A percentile compares a stretch with the other conserved stretches of the same genome.
Conservation (phyloP, 257 asterid genomes). For the Plantago ovata region DNA sequence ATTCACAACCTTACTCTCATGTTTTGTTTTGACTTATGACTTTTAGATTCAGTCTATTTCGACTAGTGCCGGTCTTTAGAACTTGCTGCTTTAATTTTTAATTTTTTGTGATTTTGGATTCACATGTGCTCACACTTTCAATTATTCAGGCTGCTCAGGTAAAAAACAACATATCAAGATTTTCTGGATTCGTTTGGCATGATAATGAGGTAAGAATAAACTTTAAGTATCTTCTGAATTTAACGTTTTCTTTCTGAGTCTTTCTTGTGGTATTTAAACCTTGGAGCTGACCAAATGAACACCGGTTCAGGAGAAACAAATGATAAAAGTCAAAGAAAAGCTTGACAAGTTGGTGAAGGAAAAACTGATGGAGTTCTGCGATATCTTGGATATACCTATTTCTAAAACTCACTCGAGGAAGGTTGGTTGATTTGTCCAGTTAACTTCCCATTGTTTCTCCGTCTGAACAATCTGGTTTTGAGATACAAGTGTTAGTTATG, state of each 20-base stretch:
- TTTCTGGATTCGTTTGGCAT: conserved; percentile 95
- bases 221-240: conserved; percentile 8
- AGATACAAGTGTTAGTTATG: conserved; percentile 4
- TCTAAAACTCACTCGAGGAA: conserved; percentile 57
- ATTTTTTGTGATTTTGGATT: conserved; percentile 5
- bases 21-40: no score
- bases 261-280: conserved; percentile 8
- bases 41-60: no score
- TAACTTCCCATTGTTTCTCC: not conserved
- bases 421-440: conserved; percentile 46
- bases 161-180: conserved; percentile 68
- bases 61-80: no score
- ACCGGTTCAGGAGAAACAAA: conserved; percentile 73
- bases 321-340: conserved; percentile 65
- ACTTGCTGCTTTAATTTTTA: no score
- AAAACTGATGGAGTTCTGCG: conserved; percentile 77
- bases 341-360: conserved; percentile 83
- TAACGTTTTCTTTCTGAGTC: conserved; percentile 9
- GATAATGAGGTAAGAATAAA: conserved; percentile 58
- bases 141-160: conserved; percentile 70
- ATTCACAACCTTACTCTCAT: no score
- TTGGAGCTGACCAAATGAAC: conserved; percentile 13
- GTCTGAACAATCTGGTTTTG: conserved; percentile 16
- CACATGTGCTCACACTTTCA: conserved; percentile 19
- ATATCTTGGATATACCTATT: conserved; percentile 71